These are phyloP conservation scores for Salvia rosmarinus DNA, from an alignment of 257 asterid species.

Conservation along the genomic window DNA sequence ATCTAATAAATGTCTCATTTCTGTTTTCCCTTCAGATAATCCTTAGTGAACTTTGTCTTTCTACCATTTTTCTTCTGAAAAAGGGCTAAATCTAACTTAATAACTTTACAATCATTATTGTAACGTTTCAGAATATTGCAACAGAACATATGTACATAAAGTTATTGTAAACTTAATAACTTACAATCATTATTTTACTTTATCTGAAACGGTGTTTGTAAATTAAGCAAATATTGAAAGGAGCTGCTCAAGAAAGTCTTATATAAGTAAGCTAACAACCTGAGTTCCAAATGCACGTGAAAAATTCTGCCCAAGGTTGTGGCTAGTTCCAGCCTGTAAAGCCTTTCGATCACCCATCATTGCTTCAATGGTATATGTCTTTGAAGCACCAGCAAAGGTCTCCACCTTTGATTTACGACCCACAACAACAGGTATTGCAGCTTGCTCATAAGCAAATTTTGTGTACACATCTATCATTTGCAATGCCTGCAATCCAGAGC, in stretches of 20 bases:
- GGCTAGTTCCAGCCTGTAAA: constrained; percentile 95
- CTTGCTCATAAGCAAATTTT: constrained; percentile 92
- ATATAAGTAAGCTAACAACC: constrained; percentile 46
- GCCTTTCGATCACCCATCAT: constrained; percentile 99
- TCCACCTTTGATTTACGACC: constrained; percentile 95
- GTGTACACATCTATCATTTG: constrained; percentile 95
- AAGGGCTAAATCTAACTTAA: too few relatives aligned
- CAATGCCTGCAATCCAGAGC: constrained; percentile 74
- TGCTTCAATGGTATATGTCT: constrained; percentile 96
- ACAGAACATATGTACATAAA: too few relatives aligned
- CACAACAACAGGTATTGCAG: constrained; percentile 68
- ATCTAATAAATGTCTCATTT: too few relatives aligned
- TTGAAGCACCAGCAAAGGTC: constrained; percentile 97
- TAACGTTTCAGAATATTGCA: too few relatives aligned
- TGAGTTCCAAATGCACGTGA: constrained; percentile 94
- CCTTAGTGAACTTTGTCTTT: too few relatives aligned
- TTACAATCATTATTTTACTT: too few relatives aligned
- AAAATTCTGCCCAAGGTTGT: constrained; percentile 97
- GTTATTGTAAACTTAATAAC: too few relatives aligned
- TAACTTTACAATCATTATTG: too few relatives aligned
- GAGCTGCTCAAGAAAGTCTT: constrained; percentile 25
- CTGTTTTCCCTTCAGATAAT: too few relatives aligned
- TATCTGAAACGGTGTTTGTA: too few relatives aligned
- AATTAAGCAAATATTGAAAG: constrained; percentile 1
- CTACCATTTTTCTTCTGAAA: too few relatives aligned